Percentiles rank a stretch among this genome's conserved stretches.
Conservation (phyloP, 345 rosid species). For the Eucalyptus caleyi region DNA sequence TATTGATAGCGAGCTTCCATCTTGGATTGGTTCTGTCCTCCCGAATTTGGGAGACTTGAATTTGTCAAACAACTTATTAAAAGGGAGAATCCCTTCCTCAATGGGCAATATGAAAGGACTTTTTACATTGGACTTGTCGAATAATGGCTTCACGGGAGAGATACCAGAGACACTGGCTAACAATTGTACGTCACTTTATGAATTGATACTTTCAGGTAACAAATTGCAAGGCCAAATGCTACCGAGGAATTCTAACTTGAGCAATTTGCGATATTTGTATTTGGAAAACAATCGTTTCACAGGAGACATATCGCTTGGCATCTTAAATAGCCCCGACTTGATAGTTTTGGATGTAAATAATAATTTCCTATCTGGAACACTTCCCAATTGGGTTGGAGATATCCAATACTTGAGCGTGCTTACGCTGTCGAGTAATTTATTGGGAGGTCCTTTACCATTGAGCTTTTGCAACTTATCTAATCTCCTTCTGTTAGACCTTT, state of each 20-base stretch:
- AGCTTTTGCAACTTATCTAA: too few relatives aligned
- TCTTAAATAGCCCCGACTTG: too few relatives aligned
- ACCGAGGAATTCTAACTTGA: not conserved
- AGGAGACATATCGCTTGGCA: too few relatives aligned
- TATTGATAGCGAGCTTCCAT: too few relatives aligned
- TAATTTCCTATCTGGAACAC: too few relatives aligned
- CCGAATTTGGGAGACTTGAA: not conserved
- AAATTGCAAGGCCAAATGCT: not conserved
- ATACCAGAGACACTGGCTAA: not conserved
- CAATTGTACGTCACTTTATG: not conserved
- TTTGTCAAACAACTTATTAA: not conserved
- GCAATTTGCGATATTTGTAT: rapidly evolving
- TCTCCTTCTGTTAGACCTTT: too few relatives aligned
- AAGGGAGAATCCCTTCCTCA: conserved; percentile 7
- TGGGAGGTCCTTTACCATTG: too few relatives aligned
- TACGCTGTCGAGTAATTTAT: too few relatives aligned
- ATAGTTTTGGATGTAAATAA: too few relatives aligned
- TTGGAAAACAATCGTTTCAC: too few relatives aligned
- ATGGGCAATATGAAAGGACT: not conserved
- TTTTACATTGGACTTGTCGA: not conserved
- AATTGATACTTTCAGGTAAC: not conserved
- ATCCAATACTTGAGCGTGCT: too few relatives aligned
- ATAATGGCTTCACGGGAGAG: conserved; percentile 1
- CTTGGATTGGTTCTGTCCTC: not conserved
- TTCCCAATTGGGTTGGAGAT: too few relatives aligned